A percentile compares a stretch with the other conserved stretches of the same genome.
These are phyloP conservation scores for Agastache rugosa DNA, from an alignment of 257 asterid species.

Conservation along the genomic window DNA sequence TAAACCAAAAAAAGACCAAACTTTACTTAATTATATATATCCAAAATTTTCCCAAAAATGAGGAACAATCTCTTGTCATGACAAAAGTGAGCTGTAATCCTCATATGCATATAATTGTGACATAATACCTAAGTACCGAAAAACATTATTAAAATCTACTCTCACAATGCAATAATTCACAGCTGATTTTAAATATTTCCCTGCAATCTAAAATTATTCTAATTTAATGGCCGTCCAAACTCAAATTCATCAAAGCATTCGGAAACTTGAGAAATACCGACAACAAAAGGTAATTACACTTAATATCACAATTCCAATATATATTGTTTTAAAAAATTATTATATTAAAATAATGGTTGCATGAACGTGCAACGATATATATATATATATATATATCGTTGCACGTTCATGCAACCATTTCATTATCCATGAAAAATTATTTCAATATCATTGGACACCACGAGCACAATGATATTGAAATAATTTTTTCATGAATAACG, in stretches of 20 bases:
- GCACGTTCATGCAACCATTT: too few relatives aligned
- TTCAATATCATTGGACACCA: too few relatives aligned
- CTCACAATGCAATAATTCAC: conserved; percentile 17
- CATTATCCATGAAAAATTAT: too few relatives aligned
- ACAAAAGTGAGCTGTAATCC: conserved; percentile 36
- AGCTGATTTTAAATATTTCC: not conserved
- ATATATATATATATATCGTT: too few relatives aligned
- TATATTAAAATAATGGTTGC: not conserved
- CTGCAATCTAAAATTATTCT: not conserved
- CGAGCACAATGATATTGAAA: conserved; percentile 14
- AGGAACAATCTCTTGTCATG: conserved; percentile 25
- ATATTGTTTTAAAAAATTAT: too few relatives aligned
- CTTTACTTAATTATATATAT: conserved; percentile 13
- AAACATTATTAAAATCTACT: conserved; percentile 18
- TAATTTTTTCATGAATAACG: conserved; percentile 6
- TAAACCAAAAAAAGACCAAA: not conserved
- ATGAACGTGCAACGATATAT: conserved; percentile 9
- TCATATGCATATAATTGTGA: conserved; percentile 16
- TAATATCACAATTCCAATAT: not conserved
- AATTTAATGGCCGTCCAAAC: not conserved
- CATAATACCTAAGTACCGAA: conserved; percentile 7
- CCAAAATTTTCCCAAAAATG: not conserved
- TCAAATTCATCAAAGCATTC: not conserved
- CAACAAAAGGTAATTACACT: not conserved
- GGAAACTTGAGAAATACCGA: not conserved